Evolutionary conservation across 345 rosid genomes (phyloP).

Genomic region (Murraya koenigii): DNA sequence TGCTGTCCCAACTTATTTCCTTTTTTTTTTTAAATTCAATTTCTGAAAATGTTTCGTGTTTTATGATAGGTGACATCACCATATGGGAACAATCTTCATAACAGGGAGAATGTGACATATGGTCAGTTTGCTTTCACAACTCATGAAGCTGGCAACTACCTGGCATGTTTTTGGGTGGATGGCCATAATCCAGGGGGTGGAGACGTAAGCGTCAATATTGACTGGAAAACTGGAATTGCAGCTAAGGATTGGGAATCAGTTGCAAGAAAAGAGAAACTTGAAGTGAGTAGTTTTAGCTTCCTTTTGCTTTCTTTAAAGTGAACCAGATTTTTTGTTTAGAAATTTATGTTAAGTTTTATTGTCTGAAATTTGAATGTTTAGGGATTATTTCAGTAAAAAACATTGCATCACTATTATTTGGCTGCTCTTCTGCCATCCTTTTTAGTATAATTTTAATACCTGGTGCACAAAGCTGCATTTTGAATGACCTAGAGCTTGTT

Average conservation of each 20-base stretch:
- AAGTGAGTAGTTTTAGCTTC: slow-evolving; percentile 43
- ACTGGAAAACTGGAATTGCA: slow-evolving; percentile 87
- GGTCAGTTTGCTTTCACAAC: slow-evolving; percentile 94
- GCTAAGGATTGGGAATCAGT: slow-evolving; percentile 93
- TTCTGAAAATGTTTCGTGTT: not conserved
- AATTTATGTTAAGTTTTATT: not conserved
- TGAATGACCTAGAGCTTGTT: not conserved
- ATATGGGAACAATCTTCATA: slow-evolving; percentile 60
- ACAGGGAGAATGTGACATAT: slow-evolving; percentile 60
- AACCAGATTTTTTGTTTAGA: not conserved
- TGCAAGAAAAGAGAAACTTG: slow-evolving; percentile 81
- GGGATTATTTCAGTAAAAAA: not conserved
- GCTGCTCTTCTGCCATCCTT: not conserved
- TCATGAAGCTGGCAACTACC: slow-evolving; percentile 72
- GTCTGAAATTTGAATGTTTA: not conserved
- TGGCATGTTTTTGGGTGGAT: slow-evolving; percentile 69
- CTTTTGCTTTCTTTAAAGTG: not conserved
- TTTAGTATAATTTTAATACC: not conserved
- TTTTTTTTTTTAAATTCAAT: not conserved
- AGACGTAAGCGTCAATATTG: slow-evolving; percentile 60
- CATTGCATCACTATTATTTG: not conserved
- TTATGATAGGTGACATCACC: slow-evolving; percentile 71
- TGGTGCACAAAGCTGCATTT: not conserved
- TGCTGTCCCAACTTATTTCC: not conserved
- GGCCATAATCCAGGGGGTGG: slow-evolving; percentile 32